Percentiles rank a stretch among this genome's conserved stretches.
Conservation (phyloP, 805 yeast species). For the Wickerhamomyces alni region DNA sequence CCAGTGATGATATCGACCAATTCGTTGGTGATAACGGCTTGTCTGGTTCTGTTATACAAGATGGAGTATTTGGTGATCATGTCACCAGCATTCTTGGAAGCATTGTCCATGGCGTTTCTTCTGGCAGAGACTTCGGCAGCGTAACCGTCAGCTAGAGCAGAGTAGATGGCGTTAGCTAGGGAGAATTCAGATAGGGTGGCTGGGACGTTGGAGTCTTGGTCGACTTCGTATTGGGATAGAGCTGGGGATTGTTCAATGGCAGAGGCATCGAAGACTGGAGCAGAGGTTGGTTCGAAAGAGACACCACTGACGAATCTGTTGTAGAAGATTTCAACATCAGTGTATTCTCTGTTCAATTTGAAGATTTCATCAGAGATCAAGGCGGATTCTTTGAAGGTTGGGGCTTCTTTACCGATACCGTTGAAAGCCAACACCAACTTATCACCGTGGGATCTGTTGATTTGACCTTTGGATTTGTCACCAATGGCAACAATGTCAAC, state of each 20-base stretch:
- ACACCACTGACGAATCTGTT: constrained; percentile 86
- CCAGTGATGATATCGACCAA: constrained; percentile 99
- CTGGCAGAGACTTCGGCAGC: constrained; percentile 97
- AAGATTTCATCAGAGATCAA: constrained; percentile 80
- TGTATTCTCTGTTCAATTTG: constrained; percentile 52
- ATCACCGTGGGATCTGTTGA: constrained; percentile 73
- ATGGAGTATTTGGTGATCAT: constrained; percentile 96
- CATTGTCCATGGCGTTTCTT: constrained; percentile 99
- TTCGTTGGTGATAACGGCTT: constrained; percentile 98
- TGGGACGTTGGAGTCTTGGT: constrained; percentile 62
- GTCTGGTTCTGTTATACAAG: constrained; percentile 98
- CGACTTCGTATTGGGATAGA: constrained; percentile 75
- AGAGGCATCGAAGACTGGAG: constrained; percentile 60
- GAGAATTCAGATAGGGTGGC: constrained; percentile 78
- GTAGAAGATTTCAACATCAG: constrained; percentile 74
- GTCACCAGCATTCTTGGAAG: constrained; percentile 99
- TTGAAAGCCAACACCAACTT: constrained; percentile 69
- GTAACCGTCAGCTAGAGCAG: constrained; percentile 96
- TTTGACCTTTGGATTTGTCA: constrained; percentile 89
- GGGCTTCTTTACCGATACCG: constrained; percentile 96
- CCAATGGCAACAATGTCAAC: constrained; percentile 86
- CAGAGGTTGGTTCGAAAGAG: constrained; percentile 77
- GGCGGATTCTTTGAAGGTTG: constrained; percentile 87
- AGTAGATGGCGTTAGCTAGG: constrained; percentile 80
- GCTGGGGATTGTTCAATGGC: constrained; percentile 82